phyloP scores from a whole-genome alignment of 305 asterid species.

The Nicotiana rustica region DNA sequence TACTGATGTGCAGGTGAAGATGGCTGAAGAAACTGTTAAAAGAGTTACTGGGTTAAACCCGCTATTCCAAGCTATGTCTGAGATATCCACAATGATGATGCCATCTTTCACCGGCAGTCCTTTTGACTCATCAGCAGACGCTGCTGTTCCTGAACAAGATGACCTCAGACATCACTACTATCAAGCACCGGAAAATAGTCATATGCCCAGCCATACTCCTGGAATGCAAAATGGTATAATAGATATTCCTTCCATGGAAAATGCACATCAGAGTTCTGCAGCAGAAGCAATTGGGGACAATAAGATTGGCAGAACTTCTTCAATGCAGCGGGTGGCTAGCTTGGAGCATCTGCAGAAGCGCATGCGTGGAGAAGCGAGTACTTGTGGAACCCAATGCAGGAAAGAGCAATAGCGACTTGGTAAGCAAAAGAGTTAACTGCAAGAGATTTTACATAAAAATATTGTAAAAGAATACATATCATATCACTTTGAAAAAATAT shows the following conservation, averaged over 20 bases:
- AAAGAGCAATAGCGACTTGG: conserved; percentile 44
- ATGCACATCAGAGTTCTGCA: conserved; percentile 45
- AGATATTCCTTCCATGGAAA: conserved; percentile 55
- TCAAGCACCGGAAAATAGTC: conserved; percentile 49
- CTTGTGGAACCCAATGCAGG: conserved; percentile 51
- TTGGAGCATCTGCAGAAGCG: conserved; percentile 90
- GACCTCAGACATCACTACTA: conserved; percentile 57
- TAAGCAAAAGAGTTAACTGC: conserved; percentile 16
- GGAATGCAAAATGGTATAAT: conserved; percentile 55
- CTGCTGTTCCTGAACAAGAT: conserved; percentile 76
- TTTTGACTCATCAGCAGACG: conserved; percentile 67
- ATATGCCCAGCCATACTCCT: conserved; percentile 49
- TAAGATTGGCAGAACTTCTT: conserved; percentile 67
- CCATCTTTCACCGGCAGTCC: conserved; percentile 69
- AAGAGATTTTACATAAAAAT: conserved; percentile 5
- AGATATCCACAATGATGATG: conserved; percentile 63
- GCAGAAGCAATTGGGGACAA: conserved; percentile 43
- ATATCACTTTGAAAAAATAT: not conserved
- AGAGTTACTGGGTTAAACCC: conserved; percentile 89
- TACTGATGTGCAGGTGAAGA: conserved; percentile 55
- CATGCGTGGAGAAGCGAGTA: conserved; percentile 56
- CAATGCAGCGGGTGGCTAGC: conserved; percentile 91
- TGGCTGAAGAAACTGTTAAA: conserved; percentile 93
- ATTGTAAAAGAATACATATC: conserved; percentile 9
- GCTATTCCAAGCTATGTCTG: conserved; percentile 80